Evolutionary conservation across 768 basidiomycete species (phyloP).

Genomic region (Pleurotus tuoliensis): DNA sequence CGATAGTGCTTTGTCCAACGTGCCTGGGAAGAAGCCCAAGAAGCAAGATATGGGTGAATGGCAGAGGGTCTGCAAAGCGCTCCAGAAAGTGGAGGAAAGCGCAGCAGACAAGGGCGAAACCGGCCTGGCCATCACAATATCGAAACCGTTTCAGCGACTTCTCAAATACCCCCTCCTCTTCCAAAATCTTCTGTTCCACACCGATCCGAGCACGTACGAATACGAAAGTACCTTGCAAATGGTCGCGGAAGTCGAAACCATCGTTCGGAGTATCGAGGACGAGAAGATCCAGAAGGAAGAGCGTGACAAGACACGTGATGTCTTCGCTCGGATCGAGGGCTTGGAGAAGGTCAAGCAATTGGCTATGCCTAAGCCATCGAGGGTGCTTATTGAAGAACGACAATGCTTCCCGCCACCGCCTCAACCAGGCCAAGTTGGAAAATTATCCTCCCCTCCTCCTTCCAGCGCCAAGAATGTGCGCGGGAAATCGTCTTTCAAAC

Average conservation of each 20-base stretch:
- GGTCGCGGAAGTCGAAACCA: conserved; percentile 95
- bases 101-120: conserved; percentile 90
- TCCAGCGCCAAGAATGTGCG: conserved; percentile 57
- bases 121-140: conserved; percentile 89
- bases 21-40: conserved; percentile 69
- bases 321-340: conserved; percentile 94
- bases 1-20: conserved; percentile 70
- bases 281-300: conserved; percentile 98
- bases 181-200: conserved; percentile 95
- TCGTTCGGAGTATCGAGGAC: conserved; percentile 95
- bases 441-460: conserved; percentile 39
- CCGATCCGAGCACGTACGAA: conserved; percentile 95
- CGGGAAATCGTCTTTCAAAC: conserved; percentile 84
- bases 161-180: conserved; percentile 97
- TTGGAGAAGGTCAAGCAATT: conserved; percentile 91
- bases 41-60: conserved; percentile 79
- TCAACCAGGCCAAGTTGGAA: conserved; percentile 22
- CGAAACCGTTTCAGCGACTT: conserved; percentile 95
- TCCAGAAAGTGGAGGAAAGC: conserved; percentile 74
- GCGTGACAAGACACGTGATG: conserved; percentile 91
- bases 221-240: conserved; percentile 95
- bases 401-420: conserved; percentile 38
- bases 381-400: conserved; percentile 83
- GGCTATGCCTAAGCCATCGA: conserved; percentile 84
- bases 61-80: conserved; percentile 68